Evolutionary conservation across 257 asterid species (phyloP).

Genomic region (Rubia yunnanensis): DNA sequence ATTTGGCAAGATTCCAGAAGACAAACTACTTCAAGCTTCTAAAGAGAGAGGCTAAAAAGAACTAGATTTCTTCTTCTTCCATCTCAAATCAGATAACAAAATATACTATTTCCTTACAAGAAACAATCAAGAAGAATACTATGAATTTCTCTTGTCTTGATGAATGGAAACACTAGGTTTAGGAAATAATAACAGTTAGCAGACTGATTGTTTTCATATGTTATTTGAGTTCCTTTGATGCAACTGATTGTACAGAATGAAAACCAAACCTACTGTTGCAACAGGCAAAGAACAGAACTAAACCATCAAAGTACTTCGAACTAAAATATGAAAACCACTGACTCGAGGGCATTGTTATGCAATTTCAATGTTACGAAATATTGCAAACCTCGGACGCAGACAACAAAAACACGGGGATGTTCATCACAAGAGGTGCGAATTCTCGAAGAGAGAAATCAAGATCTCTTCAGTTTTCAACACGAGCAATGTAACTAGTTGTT

Average conservation of each 20-base stretch:
- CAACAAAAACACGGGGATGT: neutral
- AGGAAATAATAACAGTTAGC: neutral
- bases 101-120: neutral
- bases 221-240: neutral
- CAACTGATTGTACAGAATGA: neutral
- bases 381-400: neutral
- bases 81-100: neutral
- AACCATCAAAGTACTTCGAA: no score
- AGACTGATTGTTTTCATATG: neutral
- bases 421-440: neutral
- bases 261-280: no score
- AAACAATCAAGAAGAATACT: no score
- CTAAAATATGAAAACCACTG: neutral
- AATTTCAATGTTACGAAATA: neutral
- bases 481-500: no score
- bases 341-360: neutral
- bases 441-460: neutral
- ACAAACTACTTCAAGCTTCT: neutral
- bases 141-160: neutral
- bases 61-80: neutral
- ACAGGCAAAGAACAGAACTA: no score
- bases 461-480: neutral
- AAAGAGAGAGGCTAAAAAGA: neutral
- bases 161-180: neutral
- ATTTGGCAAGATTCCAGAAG: neutral